Conservation (phyloP, 345 rosid genomes). For the Odontarrhena argentea region DNA sequence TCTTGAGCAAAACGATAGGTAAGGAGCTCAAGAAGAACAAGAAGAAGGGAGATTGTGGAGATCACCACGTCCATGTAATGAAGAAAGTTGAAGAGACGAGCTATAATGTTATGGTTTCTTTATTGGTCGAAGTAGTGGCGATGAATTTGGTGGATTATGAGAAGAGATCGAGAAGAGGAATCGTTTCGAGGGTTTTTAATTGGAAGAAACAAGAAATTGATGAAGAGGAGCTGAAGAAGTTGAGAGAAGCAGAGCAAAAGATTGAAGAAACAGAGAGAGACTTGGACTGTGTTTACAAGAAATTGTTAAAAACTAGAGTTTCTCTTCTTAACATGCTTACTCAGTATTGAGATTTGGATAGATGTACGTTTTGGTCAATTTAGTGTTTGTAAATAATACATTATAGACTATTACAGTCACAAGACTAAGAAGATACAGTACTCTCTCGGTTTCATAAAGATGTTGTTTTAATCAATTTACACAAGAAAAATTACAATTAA, state of each 20-base stretch:
- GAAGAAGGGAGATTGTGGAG: conserved; percentile 26
- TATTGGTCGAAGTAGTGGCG: conserved; percentile 25
- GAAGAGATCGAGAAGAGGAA: conserved; percentile 6
- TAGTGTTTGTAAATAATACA: conserved; percentile 15
- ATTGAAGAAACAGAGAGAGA: conserved; percentile 47
- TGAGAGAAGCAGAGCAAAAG: conserved; percentile 42
- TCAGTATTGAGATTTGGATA: conserved; percentile 12
- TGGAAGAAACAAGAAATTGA: conserved; percentile 34
- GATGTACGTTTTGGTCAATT: conserved; percentile 6
- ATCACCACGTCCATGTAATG: conserved; percentile 21
- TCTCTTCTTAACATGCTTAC: conserved; percentile 48
- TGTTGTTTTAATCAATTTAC: no score
- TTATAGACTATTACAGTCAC: not conserved
- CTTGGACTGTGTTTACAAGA: conserved; percentile 46
- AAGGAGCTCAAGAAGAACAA: conserved; percentile 36
- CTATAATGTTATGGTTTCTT: conserved; percentile 36
- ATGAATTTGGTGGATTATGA: not conserved
- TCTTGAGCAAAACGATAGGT: conserved; percentile 28
- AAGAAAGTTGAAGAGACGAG: conserved; percentile 43
- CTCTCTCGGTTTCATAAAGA: no score
- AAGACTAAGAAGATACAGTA: conserved; percentile 1
- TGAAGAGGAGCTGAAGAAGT: conserved; percentile 30
- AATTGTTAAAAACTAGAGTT: conserved; percentile 52
- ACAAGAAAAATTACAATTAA: no score
- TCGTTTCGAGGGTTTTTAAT: conserved; percentile 33